Conservation (phyloP, 257 asterid species). For the Penstemon davidsonii region DNA sequence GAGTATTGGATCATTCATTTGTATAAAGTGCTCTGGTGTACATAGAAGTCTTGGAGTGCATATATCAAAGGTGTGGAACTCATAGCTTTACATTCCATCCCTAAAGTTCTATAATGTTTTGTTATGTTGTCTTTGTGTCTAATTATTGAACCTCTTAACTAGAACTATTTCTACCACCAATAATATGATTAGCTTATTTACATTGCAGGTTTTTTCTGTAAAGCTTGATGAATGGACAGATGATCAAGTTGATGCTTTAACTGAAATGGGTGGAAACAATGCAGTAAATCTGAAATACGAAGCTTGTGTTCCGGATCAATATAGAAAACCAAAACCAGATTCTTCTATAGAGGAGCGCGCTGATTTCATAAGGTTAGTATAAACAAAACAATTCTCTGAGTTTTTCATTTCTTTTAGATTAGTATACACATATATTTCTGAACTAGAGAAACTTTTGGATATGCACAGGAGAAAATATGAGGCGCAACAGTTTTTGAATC, state of each 20-base stretch:
- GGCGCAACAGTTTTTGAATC: slow-evolving; percentile 59
- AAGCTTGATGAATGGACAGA: slow-evolving; percentile 92
- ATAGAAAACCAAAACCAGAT: slow-evolving; percentile 59
- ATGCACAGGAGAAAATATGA: slow-evolving; percentile 79
- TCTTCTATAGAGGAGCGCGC: slow-evolving; percentile 71
- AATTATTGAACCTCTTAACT: not conserved
- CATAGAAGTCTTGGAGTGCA: slow-evolving; percentile 97
- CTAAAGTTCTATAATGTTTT: not conserved
- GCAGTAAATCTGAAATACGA: slow-evolving; percentile 72
- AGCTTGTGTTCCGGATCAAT: slow-evolving; percentile 64
- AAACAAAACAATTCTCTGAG: not conserved
- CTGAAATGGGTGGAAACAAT: slow-evolving; percentile 73
- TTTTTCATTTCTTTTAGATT: not conserved
- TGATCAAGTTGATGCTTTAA: slow-evolving; percentile 77
- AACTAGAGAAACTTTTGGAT: slow-evolving; percentile 18
- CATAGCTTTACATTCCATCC: not conserved
- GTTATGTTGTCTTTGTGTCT: not conserved
- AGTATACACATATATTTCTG: slow-evolving; percentile 16
- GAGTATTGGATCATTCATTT: slow-evolving; percentile 73
- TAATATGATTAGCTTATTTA: not conserved
- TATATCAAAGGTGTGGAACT: slow-evolving; percentile 66
- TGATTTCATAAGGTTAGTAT: slow-evolving; percentile 81
- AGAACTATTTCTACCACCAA: not conserved
- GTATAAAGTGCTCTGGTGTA: slow-evolving; percentile 92
- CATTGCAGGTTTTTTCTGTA: slow-evolving; percentile 68